A percentile compares a stretch with the other conserved stretches of the same genome.
Conservation (phyloP, 306 rosid genomes). For the Cicer arietinum region DNA sequence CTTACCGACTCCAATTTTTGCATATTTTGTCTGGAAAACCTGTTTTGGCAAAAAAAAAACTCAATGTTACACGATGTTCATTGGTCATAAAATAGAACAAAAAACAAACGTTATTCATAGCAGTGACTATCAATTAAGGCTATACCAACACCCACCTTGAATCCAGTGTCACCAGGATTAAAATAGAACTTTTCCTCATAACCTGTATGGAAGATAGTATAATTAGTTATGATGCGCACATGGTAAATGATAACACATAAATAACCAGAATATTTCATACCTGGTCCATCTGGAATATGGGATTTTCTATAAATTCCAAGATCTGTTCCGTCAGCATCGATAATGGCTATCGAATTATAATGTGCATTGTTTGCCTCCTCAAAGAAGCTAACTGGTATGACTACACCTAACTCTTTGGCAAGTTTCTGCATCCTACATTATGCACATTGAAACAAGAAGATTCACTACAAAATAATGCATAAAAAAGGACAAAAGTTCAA, state of each 20-base stretch:
- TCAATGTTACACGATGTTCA: conserved; percentile 41
- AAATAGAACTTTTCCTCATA: conserved; percentile 98
- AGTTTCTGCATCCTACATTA: conserved; percentile 82
- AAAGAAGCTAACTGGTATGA: conserved; percentile 92
- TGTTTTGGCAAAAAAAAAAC: conserved; percentile 50
- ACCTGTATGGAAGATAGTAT: conserved; percentile 57
- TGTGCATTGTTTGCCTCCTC: conserved; percentile 99
- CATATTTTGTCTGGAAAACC: conserved; percentile 91
- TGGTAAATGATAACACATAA: background rate
- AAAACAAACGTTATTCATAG: conserved; percentile 32
- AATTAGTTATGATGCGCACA: background rate
- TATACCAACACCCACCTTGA: conserved; percentile 66
- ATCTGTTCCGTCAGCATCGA: conserved; percentile 95
- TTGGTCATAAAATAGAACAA: conserved; percentile 6
- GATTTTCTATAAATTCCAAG: conserved; percentile 96
- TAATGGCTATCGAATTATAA: conserved; percentile 83
- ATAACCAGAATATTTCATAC: conserved; percentile 48
- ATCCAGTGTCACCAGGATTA: conserved; percentile 97
- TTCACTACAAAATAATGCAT: conserved; percentile 29
- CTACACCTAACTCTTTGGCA: conserved; percentile 85
- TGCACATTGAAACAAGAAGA: conserved; percentile 41
- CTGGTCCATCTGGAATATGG: conserved; percentile 97
- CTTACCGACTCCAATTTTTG: conserved; percentile 95
- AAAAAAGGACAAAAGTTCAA: conserved; percentile 25
- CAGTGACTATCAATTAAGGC: conserved; percentile 21